phyloP scores from a whole-genome alignment of 2,329 filamentous ascomycete genomes.

The Talaromyces funiculosus region DNA sequence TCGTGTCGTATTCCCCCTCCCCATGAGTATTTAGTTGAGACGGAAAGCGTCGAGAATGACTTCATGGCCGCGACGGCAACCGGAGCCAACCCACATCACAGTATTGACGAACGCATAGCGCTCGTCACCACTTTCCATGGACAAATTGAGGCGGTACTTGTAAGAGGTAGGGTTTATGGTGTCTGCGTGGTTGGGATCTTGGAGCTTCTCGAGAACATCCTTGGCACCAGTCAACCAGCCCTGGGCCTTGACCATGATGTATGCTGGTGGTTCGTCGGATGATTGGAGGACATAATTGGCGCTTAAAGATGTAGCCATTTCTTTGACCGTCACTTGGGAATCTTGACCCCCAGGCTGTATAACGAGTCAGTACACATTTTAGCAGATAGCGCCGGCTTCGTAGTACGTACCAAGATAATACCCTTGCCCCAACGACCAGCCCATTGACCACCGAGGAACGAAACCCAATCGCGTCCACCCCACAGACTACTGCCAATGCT shows the following conservation, averaged over 20 bases:
- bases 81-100: constrained; percentile 47
- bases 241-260: constrained; percentile 42
- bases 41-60: constrained; percentile 36
- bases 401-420: constrained; percentile 39
- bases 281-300: constrained; percentile 47
- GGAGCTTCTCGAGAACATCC: constrained; percentile 45
- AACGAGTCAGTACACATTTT: not conserved
- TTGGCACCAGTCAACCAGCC: constrained; percentile 47
- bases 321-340: constrained; percentile 45
- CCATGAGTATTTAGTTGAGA: constrained; percentile 23
- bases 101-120: constrained; percentile 47
- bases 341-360: constrained; percentile 46
- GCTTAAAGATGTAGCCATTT: constrained; percentile 41
- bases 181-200: constrained; percentile 40
- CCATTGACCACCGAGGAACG: constrained; percentile 48
- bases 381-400: not conserved
- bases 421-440: constrained; percentile 49
- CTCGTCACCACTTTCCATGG: constrained; percentile 47
- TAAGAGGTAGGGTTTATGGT: constrained; percentile 45
- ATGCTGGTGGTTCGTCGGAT: constrained; percentile 46
- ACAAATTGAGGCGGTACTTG: constrained; percentile 44
- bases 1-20: not conserved
- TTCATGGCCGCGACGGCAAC: constrained; percentile 43
- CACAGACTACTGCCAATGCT: constrained; percentile 42
- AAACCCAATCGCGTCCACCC: constrained; percentile 49